phyloP scores from a whole-genome alignment of 352 stramenopile species.

The Phytophthora pluvialis region DNA sequence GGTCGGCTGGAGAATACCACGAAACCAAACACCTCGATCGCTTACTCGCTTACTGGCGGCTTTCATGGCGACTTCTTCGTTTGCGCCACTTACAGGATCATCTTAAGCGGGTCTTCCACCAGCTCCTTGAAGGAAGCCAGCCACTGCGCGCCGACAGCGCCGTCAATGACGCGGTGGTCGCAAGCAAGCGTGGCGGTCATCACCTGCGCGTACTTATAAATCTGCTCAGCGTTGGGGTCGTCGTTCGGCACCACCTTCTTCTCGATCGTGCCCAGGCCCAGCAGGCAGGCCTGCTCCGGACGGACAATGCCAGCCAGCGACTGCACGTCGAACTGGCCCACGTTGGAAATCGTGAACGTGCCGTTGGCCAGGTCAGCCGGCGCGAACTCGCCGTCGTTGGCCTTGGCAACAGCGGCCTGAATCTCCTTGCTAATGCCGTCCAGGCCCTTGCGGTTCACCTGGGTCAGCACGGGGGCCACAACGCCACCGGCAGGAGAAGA shows the following conservation, averaged over 20 bases:
- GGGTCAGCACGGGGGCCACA: constrained; percentile 97
- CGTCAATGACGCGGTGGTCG: constrained; percentile 98
- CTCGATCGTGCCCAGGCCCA: constrained; percentile 95
- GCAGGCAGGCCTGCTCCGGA: constrained; percentile 91
- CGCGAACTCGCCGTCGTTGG: constrained; percentile 45
- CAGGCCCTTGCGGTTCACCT: constrained; percentile 66
- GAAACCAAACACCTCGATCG: constrained; percentile 26
- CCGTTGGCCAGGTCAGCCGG: constrained; percentile 75
- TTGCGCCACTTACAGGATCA: constrained; percentile 92
- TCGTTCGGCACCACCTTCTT: constrained; percentile 95
- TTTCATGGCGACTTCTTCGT: constrained; percentile 14
- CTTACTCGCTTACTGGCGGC: constrained; percentile 23
- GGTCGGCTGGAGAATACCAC: constrained; percentile 15
- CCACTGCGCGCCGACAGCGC: constrained; percentile 96
- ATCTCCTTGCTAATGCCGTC: constrained; percentile 71
- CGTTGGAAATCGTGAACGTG: constrained; percentile 97
- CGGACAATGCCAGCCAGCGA: constrained; percentile 95
- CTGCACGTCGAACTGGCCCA: constrained; percentile 97
- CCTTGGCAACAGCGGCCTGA: constrained; percentile 47
- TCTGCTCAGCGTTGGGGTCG: constrained; percentile 78
- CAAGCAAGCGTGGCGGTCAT: constrained; percentile 96
- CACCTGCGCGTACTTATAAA: constrained; percentile 92
- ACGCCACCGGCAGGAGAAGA: constrained; percentile 74
- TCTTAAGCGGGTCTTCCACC: constrained; percentile 96
- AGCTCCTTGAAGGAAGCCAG: constrained; percentile 96